Evolutionary conservation across 73 alveolate genomes (phyloP), one percentile per base, ranked within the genome.

Genomic region (Uronychia binucleata): DNA sequence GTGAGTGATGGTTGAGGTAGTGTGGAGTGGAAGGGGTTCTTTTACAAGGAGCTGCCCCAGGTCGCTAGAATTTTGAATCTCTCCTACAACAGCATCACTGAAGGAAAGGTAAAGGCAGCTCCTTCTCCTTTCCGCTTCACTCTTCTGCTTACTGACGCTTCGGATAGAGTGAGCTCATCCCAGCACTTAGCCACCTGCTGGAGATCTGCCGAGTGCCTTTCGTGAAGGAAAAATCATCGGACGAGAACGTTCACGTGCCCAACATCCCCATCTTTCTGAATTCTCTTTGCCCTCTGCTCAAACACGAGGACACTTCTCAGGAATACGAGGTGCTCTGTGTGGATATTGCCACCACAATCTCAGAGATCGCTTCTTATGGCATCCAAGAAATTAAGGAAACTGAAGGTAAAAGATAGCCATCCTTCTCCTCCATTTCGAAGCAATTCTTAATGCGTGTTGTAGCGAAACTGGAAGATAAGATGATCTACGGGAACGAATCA

Each of bases 281-380:
- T 81, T 77, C 95, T 28, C 89, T 95, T 34, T 84, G 94, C 80
- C 96, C 95, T 30, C 86, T 95, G 26, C 94, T 95, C 57, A 86
- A 95, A 90, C 78, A 86, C 35, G 95, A 95, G 78, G 74, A 83
- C 28, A 58, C n/a, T 1, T 33, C 74, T 27, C 28, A 28, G 31
- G 67, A 88, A 74, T 85, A 80, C 85, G 93, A 94, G 79, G 78
- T 34, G 58, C 78, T 94, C 77, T 85, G 93, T 78, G 75, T 77
- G 29, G 90, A 95, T 34, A 93, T 86, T 81, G 96, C 95, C 59
- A 94, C 86, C 92, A 78, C 92, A 31, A 88, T 95, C 33, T 83
- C 95, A 60, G 97, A 91, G 25, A 78, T 95, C 59, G 99, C 99
- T 26, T 57, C 93, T 26, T 88, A 94, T 27, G 99, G 97, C 14